Evolutionary conservation across 345 rosid genomes (phyloP).

Genomic region (Acer saccharum): DNA sequence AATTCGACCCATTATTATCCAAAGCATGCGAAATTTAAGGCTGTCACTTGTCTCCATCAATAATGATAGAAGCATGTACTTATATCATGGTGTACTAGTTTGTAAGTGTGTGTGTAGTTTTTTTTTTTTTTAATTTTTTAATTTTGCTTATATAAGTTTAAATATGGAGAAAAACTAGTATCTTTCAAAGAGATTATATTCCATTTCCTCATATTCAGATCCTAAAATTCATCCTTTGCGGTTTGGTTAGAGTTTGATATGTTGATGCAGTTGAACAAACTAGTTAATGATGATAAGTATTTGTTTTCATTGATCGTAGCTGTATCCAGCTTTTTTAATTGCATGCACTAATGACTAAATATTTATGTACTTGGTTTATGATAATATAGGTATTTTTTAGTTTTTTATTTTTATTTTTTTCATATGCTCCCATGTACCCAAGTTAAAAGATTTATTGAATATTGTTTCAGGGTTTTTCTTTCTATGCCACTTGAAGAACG

Average conservation of each 20-base stretch:
- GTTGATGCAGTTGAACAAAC: background rate
- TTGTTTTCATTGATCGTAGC: background rate
- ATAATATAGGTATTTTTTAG: background rate
- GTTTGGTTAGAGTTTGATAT: background rate
- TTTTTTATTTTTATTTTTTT: background rate
- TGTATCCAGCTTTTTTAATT: background rate
- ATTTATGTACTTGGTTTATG: background rate
- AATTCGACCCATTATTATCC: background rate
- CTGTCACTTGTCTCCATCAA: background rate
- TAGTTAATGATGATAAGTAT: background rate
- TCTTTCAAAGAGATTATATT: background rate
- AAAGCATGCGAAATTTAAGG: no score
- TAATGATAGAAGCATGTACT: background rate
- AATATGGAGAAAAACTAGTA: background rate
- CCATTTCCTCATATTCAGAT: background rate
- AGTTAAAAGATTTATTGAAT: conserved; percentile 1
- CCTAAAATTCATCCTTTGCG: background rate
- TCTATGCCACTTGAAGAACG: conserved; percentile 71
- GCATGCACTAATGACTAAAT: background rate
- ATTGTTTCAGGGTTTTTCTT: conserved; percentile 63
- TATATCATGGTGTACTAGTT: background rate
- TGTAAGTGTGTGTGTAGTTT: background rate
- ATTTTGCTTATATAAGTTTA: background rate
- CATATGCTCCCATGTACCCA: background rate
- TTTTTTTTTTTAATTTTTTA: background rate